Evolutionary conservation across 2,329 filamentous ascomycete genomes (phyloP).

Genomic region (Allantophomopsis lycopodina): DNA sequence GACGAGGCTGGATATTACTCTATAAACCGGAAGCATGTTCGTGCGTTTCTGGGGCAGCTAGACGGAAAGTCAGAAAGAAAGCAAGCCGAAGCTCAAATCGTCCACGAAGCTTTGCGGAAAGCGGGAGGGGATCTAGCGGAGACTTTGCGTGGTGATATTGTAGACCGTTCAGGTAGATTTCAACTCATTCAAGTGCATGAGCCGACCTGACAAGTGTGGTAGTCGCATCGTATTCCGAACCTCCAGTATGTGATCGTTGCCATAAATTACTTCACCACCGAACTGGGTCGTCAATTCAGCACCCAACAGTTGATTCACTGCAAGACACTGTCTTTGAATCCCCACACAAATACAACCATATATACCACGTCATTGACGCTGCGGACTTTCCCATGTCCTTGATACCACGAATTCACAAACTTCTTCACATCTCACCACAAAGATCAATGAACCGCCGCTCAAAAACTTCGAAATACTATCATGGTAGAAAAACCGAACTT

Average conservation of each 20-base stretch:
- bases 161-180: too few species aligned
- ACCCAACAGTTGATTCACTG: conserved; percentile 71
- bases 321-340: conserved; percentile 78
- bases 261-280: conserved; percentile 70
- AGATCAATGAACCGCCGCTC: conserved; percentile 73
- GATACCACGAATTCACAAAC: conserved; percentile 58
- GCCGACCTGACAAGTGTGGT: too few species aligned
- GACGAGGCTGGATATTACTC: conserved; percentile 43
- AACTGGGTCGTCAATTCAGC: conserved; percentile 55
- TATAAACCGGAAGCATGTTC: conserved; percentile 33
- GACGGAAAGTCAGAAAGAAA: conserved; percentile 19
- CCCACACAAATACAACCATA: conserved; percentile 79
- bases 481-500: conserved; percentile 59
- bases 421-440: conserved; percentile 59
- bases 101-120: too few species aligned
- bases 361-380: conserved; percentile 91
- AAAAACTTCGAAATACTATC: conserved; percentile 47
- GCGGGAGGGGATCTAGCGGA: too few species aligned
- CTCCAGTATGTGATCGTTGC: conserved; percentile 73
- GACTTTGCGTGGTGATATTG: too few species aligned
- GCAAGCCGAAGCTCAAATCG: conserved; percentile 13
- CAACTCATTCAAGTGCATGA: too few species aligned
- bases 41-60: conserved; percentile 24
- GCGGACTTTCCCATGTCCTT: conserved; percentile 95
- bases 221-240: too few species aligned